A percentile compares a stretch with the other conserved stretches of the same genome.
These are phyloP conservation scores for Peterozyma xylosa DNA, from an alignment of 805 yeast species.

Conservation along the genomic window DNA sequence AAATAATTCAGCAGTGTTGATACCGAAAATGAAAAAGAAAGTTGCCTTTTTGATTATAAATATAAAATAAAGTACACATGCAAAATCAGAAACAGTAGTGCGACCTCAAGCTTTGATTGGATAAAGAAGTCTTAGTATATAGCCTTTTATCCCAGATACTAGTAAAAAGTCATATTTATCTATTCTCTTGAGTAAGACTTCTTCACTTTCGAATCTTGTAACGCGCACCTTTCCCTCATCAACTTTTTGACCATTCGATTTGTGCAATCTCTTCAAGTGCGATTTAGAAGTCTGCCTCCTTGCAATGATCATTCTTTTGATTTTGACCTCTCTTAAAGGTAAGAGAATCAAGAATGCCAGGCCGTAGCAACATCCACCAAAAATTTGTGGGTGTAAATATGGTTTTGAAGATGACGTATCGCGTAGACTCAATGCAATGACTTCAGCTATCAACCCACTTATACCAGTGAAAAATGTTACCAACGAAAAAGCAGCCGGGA, in stretches of 20 bases:
- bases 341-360: slow-evolving; percentile 22
- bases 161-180: slow-evolving; percentile 9
- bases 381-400: slow-evolving; percentile 30
- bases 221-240: neutral
- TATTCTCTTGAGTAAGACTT: neutral
- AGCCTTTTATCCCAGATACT: slow-evolving; percentile 8
- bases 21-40: too few species aligned
- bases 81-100: neutral
- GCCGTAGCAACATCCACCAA: slow-evolving; percentile 27
- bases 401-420: slow-evolving; percentile 16
- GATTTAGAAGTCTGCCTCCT: slow-evolving; percentile 7
- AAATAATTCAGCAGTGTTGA: too few species aligned
- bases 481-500: slow-evolving; percentile 30
- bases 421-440: slow-evolving; percentile 44
- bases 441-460: slow-evolving; percentile 38
- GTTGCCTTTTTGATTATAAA: too few species aligned
- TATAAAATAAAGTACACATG: neutral
- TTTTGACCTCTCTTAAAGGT: slow-evolving; percentile 27
- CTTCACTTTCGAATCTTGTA: slow-evolving; percentile 2
- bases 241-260: neutral
- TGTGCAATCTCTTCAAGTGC: neutral
- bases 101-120: slow-evolving; percentile 8
- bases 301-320: slow-evolving; percentile 15
- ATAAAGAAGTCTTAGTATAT: slow-evolving; percentile 11
- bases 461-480: slow-evolving; percentile 23